Conservation (phyloP, 2,329 filamentous ascomycete genomes). For the Aspergillus brunneoviolaceus region DNA sequence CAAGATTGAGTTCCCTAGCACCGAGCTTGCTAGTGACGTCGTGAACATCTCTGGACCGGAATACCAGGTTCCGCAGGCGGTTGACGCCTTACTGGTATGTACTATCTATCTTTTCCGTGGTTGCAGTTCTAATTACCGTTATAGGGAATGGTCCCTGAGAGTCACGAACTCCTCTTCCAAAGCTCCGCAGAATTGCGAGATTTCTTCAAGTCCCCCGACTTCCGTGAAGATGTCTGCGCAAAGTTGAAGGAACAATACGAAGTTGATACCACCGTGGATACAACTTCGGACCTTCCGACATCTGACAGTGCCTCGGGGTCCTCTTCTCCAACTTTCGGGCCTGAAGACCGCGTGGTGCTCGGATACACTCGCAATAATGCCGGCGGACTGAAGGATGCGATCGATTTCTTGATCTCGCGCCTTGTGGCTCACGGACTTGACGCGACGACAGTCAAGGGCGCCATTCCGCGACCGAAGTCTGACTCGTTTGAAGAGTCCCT, state of each 20-base stretch:
- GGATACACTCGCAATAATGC: conserved; percentile 96
- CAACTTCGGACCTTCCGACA: conserved; percentile 31
- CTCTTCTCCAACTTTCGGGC: conserved; percentile 47
- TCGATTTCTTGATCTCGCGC: conserved; percentile 86
- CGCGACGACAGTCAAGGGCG: conserved; percentile 79
- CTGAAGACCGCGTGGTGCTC: conserved; percentile 63
- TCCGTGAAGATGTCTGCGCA: conserved; percentile 72
- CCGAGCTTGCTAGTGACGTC: conserved; percentile 93
- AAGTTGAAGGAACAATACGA: conserved; percentile 92
- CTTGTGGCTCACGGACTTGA: conserved; percentile 90
- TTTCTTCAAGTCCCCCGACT: conserved; percentile 79
- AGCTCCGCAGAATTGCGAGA: conserved; percentile 73
- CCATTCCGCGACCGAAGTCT: conserved; percentile 97
- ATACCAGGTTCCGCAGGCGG: conserved; percentile 95
- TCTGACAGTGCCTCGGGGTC: conserved; percentile 31
- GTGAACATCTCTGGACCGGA: conserved; percentile 95
- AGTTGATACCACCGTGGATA: conserved; percentile 76
- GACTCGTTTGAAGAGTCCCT: conserved; percentile 98
- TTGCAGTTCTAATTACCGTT: conserved; percentile 1
- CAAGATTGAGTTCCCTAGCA: conserved; percentile 98
- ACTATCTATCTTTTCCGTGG: background rate
- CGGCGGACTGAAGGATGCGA: conserved; percentile 89
- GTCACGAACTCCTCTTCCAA: conserved; percentile 83
- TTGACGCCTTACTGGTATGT: conserved; percentile 82
- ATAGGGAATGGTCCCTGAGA: conserved; percentile 94